Percentiles rank a stretch among this genome's conserved stretches.
These are phyloP conservation scores for Suillus weaverae DNA, from an alignment of 768 basidiomycete species.

Conservation along the genomic window DNA sequence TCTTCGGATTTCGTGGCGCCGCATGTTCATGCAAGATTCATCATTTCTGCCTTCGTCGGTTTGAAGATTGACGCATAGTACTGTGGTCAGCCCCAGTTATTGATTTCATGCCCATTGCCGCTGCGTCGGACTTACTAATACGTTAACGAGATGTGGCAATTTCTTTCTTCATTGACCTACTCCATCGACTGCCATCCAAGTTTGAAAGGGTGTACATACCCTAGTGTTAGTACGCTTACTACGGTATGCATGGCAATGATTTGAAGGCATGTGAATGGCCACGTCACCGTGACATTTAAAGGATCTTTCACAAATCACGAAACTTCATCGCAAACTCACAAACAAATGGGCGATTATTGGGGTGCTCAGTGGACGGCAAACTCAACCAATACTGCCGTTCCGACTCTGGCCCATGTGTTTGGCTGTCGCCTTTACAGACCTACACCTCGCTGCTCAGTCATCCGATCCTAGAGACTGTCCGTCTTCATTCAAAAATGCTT, in stretches of 20 bases:
- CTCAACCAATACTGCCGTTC: neutral
- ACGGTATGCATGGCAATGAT: neutral
- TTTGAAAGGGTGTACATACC: neutral
- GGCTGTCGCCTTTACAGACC: neutral
- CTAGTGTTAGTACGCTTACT: neutral
- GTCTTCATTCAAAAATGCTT: neutral
- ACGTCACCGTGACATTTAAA: neutral
- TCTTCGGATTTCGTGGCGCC: neutral
- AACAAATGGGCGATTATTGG: neutral
- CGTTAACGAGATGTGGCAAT: neutral
- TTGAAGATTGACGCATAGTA: neutral
- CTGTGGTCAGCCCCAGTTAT: neutral
- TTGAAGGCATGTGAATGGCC: neutral
- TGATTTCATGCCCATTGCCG: neutral
- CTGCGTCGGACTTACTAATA: neutral
- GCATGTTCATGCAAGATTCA: neutral
- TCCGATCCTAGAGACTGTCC: neutral
- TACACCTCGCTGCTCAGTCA: neutral
- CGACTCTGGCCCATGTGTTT: neutral
- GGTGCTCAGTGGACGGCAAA: neutral
- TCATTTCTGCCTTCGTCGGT: neutral
- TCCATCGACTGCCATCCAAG: neutral
- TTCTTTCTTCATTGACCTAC: neutral
- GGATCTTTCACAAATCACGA: neutral
- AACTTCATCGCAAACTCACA: neutral